Percentiles rank a stretch among this genome's conserved stretches.
phyloP scores from a whole-genome alignment of 331 rosid species.

The Ulmus americana region DNA sequence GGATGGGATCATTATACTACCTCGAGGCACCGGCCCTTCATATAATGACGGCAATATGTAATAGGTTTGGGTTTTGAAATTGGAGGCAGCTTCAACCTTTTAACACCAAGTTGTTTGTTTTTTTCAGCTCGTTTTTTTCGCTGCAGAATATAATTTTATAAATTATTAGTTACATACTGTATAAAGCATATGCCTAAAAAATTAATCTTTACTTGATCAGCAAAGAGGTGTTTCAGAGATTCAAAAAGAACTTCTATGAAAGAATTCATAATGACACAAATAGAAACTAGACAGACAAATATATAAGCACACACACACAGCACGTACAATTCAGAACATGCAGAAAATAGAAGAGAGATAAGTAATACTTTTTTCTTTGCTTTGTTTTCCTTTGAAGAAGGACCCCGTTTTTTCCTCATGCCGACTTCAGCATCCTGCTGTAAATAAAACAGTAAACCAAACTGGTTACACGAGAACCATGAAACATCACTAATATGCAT shows the following conservation, averaged over 20 bases:
- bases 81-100: conserved; percentile 47
- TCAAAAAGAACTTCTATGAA: background rate
- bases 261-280: background rate
- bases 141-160: conserved; percentile 18
- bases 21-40: conserved; percentile 65
- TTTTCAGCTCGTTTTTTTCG: conserved; percentile 51
- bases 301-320: background rate
- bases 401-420: conserved; percentile 48
- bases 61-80: conserved; percentile 46
- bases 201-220: background rate
- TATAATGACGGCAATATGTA: conserved; percentile 61
- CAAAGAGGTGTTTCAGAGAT: background rate
- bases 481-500: background rate
- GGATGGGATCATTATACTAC: conserved; percentile 32
- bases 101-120: conserved; percentile 65
- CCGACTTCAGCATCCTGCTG: conserved; percentile 30
- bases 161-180: background rate
- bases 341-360: conserved; percentile 16
- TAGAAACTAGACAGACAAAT: background rate
- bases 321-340: background rate
- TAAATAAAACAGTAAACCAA: conserved; percentile 26
- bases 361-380: conserved; percentile 51
- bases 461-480: conserved; percentile 10
- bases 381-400: conserved; percentile 49
- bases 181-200: background rate